phyloP scores from a whole-genome alignment of 1,284 basidiomycete genomes.

The Ustilago curta region DNA sequence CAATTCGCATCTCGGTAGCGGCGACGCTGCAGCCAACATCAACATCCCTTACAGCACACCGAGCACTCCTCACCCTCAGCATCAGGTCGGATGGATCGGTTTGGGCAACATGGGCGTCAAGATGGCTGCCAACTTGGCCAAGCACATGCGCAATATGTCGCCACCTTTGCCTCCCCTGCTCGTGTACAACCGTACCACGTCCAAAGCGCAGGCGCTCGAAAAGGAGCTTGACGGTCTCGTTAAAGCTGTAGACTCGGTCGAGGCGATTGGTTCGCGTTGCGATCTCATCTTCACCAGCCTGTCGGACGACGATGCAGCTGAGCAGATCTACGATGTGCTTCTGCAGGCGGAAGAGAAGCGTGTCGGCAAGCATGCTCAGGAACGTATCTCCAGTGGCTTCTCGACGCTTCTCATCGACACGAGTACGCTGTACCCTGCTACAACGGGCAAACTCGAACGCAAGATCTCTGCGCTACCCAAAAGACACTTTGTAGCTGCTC shows the following conservation, averaged over 20 bases:
- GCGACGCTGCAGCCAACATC: slow-evolving; percentile 17
- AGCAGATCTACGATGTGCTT: slow-evolving; percentile 77
- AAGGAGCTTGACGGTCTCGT: slow-evolving; percentile 74
- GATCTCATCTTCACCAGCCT: slow-evolving; percentile 85
- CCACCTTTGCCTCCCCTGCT: slow-evolving; percentile 56
- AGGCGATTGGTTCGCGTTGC: slow-evolving; percentile 76
- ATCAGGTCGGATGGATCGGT: slow-evolving; percentile 58
- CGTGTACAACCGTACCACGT: slow-evolving; percentile 77
- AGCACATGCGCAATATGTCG: slow-evolving; percentile 68
- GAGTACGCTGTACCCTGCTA: slow-evolving; percentile 54
- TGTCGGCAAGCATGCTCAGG: slow-evolving; percentile 66
- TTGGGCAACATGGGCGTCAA: slow-evolving; percentile 75
- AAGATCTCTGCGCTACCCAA: slow-evolving; percentile 76
- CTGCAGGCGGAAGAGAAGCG: slow-evolving; percentile 71
- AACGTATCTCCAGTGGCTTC: slow-evolving; percentile 51
- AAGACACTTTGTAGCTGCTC: slow-evolving; percentile 79
- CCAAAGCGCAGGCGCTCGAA: slow-evolving; percentile 74
- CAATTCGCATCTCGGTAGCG: slow-evolving; percentile 20
- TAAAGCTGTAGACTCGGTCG: slow-evolving; percentile 74
- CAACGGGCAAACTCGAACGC: slow-evolving; percentile 75
- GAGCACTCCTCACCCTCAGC: slow-evolving; percentile 53
- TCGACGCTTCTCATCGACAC: slow-evolving; percentile 51
- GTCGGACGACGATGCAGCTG: slow-evolving; percentile 79
- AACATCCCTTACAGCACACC: slow-evolving; percentile 53
- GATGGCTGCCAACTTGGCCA: slow-evolving; percentile 82